Evolutionary conservation across 352 stramenopile genomes (phyloP), one percentile per base, ranked within the genome.

Genomic region (Albugo candida): DNA sequence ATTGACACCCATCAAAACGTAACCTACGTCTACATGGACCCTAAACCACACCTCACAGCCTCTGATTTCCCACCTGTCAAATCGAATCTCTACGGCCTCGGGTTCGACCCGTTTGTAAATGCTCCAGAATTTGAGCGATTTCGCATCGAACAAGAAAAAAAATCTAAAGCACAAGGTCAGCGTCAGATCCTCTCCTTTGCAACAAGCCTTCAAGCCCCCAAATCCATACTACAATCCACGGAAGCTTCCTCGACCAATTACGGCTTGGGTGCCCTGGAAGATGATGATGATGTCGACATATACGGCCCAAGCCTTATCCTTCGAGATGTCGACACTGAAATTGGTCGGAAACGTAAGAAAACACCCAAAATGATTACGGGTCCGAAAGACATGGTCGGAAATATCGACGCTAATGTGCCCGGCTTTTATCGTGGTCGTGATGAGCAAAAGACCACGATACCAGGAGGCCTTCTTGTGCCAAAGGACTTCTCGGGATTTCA

Each of bases 231-330:
- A 51, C 53, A 47, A n/a, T 57, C 51, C 2, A 59, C 62, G 0
- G 24, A 31, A 31, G 24, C 24, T 8, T 31, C 24, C 3, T 31
- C 24, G 8, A 78, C 56, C 34, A 67, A 51, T 5, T 84, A 82
- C 42, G 78, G 78, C 14, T 51, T 92, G 2, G 71, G 78, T 51
- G 71, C 78, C 1, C 53, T 92, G 10, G 78, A 92, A 51, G 78
- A 92, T 38, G 79, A 85, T 45, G 75, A 92, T 48, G 78, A 92
- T 37, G 34, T 88, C 1, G 78, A 92, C 38, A 71, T 92, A 24
- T 92, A 92, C 39, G 75, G 61, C 5, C 64, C 60, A 3, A 57
- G 63, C 1, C 70, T 69, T 0, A 83, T 85, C 65, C 24, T 31
- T 8, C 42, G 56, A 16, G 59, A 83, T 11, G 87, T 84, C 54